Evolutionary conservation across 2,329 filamentous ascomycete genomes (phyloP).

Genomic region (Cordyceps tenuipes): DNA sequence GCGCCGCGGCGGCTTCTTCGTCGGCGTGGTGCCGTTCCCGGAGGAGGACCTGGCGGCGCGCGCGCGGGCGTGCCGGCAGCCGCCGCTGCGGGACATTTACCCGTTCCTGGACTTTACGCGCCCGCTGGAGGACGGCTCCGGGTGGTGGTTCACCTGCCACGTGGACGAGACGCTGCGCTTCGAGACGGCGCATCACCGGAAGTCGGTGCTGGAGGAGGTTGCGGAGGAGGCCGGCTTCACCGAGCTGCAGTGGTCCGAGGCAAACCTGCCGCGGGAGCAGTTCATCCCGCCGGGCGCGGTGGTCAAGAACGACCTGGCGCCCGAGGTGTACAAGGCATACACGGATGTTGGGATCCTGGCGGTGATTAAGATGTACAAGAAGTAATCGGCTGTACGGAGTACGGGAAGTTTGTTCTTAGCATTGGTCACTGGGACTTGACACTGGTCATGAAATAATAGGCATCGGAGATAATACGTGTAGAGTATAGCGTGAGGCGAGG

Average conservation of each 20-base stretch:
- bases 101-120: not conserved
- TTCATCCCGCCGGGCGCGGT: not conserved
- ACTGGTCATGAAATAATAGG: too few species aligned
- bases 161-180: not conserved
- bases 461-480: too few species aligned
- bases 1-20: conserved; percentile 9
- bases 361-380: conserved; percentile 2
- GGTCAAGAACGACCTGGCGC: not conserved
- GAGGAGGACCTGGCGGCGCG: not conserved
- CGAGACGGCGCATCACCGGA: not conserved
- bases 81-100: not conserved
- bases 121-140: conserved; percentile 3
- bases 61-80: not conserved
- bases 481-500: too few species aligned
- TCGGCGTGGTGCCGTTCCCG: not conserved
- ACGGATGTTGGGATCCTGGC: not conserved
- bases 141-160: not conserved
- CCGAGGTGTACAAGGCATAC: not conserved
- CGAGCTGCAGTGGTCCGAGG: not conserved
- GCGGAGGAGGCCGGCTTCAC: not conserved
- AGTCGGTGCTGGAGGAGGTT: not conserved
- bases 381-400: not conserved
- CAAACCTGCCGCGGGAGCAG: not conserved
- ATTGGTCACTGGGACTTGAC: not conserved
- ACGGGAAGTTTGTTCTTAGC: not conserved